Conservation (phyloP, 2,329 filamentous ascomycete species). For the Trichoderma cornu-damae region DNA sequence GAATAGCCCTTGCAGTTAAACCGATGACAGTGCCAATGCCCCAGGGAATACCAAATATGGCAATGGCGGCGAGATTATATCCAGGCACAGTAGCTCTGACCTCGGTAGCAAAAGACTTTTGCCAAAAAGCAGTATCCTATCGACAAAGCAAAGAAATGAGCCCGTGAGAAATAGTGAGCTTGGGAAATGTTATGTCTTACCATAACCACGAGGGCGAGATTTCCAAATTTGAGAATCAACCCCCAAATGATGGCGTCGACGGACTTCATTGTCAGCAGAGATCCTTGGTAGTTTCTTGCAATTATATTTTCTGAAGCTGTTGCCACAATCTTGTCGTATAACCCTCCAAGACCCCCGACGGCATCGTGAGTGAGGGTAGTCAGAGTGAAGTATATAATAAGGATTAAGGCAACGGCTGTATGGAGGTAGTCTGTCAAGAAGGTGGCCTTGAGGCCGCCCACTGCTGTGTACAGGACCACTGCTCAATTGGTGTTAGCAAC, state of each 20-base stretch:
- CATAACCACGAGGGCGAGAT: slow-evolving; percentile 14
- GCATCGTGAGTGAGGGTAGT: slow-evolving; percentile 6
- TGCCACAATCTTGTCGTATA: slow-evolving; percentile 13
- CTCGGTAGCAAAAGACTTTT: slow-evolving; percentile 16
- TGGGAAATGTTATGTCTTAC: neutral
- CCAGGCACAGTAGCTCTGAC: slow-evolving; percentile 13
- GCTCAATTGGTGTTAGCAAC: neutral
- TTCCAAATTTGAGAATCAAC: slow-evolving; percentile 13
- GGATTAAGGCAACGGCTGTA: slow-evolving; percentile 8
- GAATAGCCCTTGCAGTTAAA: slow-evolving; percentile 14
- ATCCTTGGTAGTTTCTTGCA: slow-evolving; percentile 7
- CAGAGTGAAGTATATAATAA: slow-evolving; percentile 14
- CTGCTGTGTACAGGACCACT: slow-evolving; percentile 15
- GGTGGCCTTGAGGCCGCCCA: slow-evolving; percentile 13
- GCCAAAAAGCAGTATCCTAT: slow-evolving; percentile 15
- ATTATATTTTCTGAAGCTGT: slow-evolving; percentile 12
- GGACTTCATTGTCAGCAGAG: slow-evolving; percentile 16
- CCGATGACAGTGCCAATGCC: slow-evolving; percentile 16
- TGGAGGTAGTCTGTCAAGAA: slow-evolving; percentile 15
- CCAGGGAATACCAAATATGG: slow-evolving; percentile 16
- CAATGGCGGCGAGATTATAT: slow-evolving; percentile 10
- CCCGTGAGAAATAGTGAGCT: neutral
- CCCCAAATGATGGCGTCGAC: slow-evolving; percentile 8
- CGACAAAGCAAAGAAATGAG: neutral
- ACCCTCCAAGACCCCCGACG: slow-evolving; percentile 8